A percentile compares a stretch with the other conserved stretches of the same genome.
Conservation (phyloP, 2,329 filamentous ascomycete genomes). For the Cordyceps farinosa region DNA sequence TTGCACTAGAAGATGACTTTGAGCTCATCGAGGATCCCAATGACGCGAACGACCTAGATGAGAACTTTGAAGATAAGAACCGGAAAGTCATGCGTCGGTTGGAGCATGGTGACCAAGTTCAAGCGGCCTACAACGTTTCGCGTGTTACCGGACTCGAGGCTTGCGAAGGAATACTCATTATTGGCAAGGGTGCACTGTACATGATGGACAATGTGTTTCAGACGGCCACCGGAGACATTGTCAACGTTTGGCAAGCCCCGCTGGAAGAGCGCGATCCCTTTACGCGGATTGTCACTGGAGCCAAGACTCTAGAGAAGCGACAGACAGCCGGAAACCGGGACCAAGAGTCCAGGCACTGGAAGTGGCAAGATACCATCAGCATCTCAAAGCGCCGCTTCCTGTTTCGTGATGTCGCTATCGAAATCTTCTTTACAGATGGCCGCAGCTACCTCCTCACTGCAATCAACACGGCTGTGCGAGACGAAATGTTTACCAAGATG, state of each 20-base stretch:
- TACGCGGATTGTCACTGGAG: slow-evolving; percentile 81
- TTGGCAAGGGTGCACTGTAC: slow-evolving; percentile 89
- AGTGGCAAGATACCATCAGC: slow-evolving; percentile 90
- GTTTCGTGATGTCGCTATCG: slow-evolving; percentile 93
- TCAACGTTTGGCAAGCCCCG: slow-evolving; percentile 93
- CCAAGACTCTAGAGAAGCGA: slow-evolving; percentile 57
- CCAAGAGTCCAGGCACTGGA: slow-evolving; percentile 86
- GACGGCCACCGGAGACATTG: slow-evolving; percentile 89
- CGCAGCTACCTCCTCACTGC: slow-evolving; percentile 90
- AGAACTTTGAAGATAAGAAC: slow-evolving; percentile 94
- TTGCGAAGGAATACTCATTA: slow-evolving; percentile 86
- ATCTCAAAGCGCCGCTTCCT: slow-evolving; percentile 94
- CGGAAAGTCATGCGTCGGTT: slow-evolving; percentile 94
- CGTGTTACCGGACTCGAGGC: slow-evolving; percentile 91
- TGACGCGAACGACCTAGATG: slow-evolving; percentile 68
- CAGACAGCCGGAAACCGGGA: slow-evolving; percentile 55
- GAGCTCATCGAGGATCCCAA: slow-evolving; percentile 94
- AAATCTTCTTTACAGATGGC: slow-evolving; percentile 95
- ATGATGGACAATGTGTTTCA: slow-evolving; percentile 97
- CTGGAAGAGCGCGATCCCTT: slow-evolving; percentile 91
- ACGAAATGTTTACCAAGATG: slow-evolving; percentile 77
- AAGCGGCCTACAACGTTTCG: slow-evolving; percentile 92
- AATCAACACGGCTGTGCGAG: slow-evolving; percentile 67
- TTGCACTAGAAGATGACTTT: slow-evolving; percentile 78
- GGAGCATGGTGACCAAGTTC: slow-evolving; percentile 84